These are phyloP conservation scores for Patellifolia procumbens DNA, from an alignment of 179 eudicot genomes.

Conservation along the genomic window DNA sequence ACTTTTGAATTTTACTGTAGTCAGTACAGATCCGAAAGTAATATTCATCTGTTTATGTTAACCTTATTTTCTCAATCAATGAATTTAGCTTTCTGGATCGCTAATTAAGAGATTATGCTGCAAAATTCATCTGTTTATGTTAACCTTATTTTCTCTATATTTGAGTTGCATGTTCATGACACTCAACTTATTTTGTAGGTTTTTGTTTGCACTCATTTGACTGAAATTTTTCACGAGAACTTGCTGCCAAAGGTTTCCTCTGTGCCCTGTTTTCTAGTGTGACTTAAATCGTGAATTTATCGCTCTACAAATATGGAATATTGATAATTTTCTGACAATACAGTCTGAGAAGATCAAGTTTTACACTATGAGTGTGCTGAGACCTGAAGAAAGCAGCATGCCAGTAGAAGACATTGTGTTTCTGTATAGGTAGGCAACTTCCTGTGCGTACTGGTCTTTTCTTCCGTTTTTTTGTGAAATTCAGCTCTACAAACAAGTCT, in stretches of 20 bases:
- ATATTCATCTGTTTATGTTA: background rate
- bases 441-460: background rate
- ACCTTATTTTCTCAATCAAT: background rate
- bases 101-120: no score
- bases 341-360: conserved; percentile 81
- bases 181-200: conserved; percentile 51
- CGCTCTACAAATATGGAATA: conserved; percentile 9
- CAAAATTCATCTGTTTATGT: no score
- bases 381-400: conserved; percentile 59
- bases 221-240: conserved; percentile 69
- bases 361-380: conserved; percentile 88
- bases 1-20: background rate
- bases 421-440: conserved; percentile 79
- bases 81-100: background rate
- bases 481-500: conserved; percentile 9
- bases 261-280: conserved; percentile 3
- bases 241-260: conserved; percentile 63
- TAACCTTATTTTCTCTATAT: no score
- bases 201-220: conserved; percentile 89
- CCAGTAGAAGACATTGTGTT: conserved; percentile 80
- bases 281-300: conserved; percentile 7
- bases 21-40: background rate
- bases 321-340: conserved; percentile 18
- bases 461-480: background rate
- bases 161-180: conserved; percentile 8